These are phyloP conservation scores for Talaromyces sp. DNA, from an alignment of 2,329 filamentous ascomycete genomes.

Conservation along the genomic window DNA sequence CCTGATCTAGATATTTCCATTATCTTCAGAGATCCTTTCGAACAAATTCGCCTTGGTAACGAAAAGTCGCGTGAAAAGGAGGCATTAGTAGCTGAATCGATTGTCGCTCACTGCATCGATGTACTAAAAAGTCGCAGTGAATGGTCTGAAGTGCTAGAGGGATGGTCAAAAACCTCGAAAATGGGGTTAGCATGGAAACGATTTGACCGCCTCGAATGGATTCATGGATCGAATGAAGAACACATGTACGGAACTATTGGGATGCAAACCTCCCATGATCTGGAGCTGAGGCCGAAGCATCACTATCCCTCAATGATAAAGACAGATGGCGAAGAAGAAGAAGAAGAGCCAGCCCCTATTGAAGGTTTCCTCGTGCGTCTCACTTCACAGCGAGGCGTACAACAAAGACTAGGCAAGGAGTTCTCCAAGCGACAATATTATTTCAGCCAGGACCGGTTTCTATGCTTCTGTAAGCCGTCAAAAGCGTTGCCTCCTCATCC, in stretches of 20 bases:
- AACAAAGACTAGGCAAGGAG: conserved; percentile 57
- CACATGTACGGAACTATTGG: conserved; percentile 68
- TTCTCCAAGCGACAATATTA: conserved; percentile 66
- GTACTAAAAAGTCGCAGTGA: conserved; percentile 56
- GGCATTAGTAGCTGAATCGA: conserved; percentile 53
- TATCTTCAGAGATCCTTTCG: conserved; percentile 59
- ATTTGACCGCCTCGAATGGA: conserved; percentile 66
- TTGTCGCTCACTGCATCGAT: conserved; percentile 57
- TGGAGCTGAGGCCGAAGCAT: conserved; percentile 62
- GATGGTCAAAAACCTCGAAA: conserved; percentile 57
- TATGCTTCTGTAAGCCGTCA: conserved; percentile 60
- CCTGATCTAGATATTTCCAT: conserved; percentile 61
- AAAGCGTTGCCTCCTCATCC: conserved; percentile 58
- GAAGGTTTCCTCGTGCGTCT: conserved; percentile 65
- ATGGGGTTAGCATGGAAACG: conserved; percentile 67
- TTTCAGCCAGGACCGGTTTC: conserved; percentile 59
- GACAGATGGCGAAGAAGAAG: conserved; percentile 32
- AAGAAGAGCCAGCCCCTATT: conserved; percentile 59
- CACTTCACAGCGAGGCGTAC: conserved; percentile 60
- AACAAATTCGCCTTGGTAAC: conserved; percentile 43
- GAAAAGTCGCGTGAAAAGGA: conserved; percentile 51
- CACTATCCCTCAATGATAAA: conserved; percentile 58
- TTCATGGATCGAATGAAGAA: conserved; percentile 62
- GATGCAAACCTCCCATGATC: conserved; percentile 63
- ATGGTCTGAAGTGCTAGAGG: conserved; percentile 57